Base-by-base conservation (phyloP, 2,329 filamentous ascomycete genomes). In the Ceratocystis papillata region DNA sequence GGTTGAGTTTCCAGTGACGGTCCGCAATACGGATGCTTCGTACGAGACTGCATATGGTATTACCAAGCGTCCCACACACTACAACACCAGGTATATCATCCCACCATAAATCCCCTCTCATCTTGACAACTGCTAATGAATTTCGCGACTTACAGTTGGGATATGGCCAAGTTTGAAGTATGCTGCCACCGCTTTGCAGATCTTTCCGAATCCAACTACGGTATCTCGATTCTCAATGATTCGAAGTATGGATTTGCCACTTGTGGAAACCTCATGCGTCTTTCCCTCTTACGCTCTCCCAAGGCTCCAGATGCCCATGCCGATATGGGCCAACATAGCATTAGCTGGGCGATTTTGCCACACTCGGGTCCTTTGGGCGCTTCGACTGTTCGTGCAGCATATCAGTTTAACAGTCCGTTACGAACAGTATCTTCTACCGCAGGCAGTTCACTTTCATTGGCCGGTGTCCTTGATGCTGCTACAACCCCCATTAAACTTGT, bases 161-260 rank as follows among this genome's bases (percentile, higher is more conserved):
- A 96, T 73, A 96, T 96, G 91, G 92, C 92, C 72, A 96, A 96
- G 73, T 96, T 96, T 71, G 92, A 96, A 78, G 92, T 96, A 63
- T 96, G 91, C 80, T 93, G 89, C 74, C 92, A 96, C 79, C 93
- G 92, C 74, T 96, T 90, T 79, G 92, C 92, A 10, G 92, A 96
- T 75, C 78, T 96, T 30, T 93, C 88, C 0, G 92, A 96, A 75
- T 81, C 89, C 72, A 87, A 87, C 64, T 96, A 96, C 71, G 92
- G 92, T 69, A 90, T 97, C 6, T 93, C 89, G 1, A 89, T 97
- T 69, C 81, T 97, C 67, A 97, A 97, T 73, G 92, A 97, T 75
- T 90, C 86, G 77, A 96, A 96, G 75, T 97, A 96, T 73, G 93
- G 93, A 20, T 97, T 97, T 73, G 93, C 93, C 25, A 96, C 91